Percentiles rank a stretch among this genome's conserved stretches.
Evolutionary conservation across 257 asterid genomes (phyloP).

Genomic region (Paulownia fortunei): DNA sequence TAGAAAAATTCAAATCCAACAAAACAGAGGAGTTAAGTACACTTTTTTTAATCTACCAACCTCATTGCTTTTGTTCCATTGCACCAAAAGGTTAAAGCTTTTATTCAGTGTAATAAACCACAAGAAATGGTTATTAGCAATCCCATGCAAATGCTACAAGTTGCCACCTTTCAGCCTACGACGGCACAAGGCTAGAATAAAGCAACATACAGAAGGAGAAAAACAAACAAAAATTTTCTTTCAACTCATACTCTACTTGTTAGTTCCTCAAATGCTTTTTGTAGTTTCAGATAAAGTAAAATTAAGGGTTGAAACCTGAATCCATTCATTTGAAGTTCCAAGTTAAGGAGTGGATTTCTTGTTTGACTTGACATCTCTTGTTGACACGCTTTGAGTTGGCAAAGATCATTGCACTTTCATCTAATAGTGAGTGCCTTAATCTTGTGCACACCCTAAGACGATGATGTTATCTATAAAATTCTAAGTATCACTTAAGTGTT

Average conservation of each 20-base stretch:
- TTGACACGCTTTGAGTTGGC: not conserved
- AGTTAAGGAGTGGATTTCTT: not conserved
- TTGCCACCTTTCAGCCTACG: not conserved
- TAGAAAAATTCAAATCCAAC: not conserved
- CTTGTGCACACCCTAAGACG: not conserved
- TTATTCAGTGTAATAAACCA: not conserved
- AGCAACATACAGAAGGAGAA: not conserved
- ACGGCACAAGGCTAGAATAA: not conserved
- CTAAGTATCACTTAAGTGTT: not conserved
- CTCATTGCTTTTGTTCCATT: not conserved
- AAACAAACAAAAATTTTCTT: not conserved
- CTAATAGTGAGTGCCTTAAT: not conserved
- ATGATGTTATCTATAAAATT: not conserved
- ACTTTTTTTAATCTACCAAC: not conserved
- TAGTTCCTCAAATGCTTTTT: not conserved
- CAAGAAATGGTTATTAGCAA: not conserved
- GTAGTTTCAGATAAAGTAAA: not conserved
- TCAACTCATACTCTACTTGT: not conserved
- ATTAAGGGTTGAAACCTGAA: not conserved
- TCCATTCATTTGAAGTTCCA: constrained; percentile 15
- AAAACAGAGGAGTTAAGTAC: not conserved
- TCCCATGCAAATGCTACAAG: too few relatives aligned
- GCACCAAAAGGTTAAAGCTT: not conserved
- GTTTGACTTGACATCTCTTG: not conserved
- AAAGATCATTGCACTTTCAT: not conserved